Conservation (phyloP, 257 asterid species). For the Nicotiana knightiana region DNA sequence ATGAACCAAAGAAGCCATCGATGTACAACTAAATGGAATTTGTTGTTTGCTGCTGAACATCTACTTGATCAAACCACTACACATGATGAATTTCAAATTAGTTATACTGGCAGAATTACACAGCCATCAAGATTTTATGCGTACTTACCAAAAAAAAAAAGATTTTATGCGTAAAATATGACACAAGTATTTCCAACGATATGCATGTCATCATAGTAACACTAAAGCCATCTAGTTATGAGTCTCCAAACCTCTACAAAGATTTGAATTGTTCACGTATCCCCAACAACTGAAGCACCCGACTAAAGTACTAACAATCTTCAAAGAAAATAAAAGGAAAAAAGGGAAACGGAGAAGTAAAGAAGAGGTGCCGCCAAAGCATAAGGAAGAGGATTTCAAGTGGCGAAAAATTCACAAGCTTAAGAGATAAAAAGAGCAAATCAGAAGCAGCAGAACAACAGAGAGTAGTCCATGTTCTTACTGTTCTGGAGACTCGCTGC, state of each 20-base stretch:
- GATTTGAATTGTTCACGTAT: neutral
- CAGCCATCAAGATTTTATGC: neutral
- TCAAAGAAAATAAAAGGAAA: neutral
- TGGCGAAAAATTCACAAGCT: no score
- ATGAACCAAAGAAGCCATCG: neutral
- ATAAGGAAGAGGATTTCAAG: neutral
- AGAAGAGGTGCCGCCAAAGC: neutral
- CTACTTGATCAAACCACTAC: constrained; percentile 34
- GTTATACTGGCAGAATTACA: neutral
- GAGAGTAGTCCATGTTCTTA: no score
- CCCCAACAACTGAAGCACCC: neutral
- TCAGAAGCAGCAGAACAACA: no score
- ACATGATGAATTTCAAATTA: constrained; percentile 9
- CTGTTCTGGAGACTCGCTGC: no score
- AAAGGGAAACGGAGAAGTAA: neutral
- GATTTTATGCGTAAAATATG: neutral
- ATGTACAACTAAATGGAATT: constrained; percentile 1
- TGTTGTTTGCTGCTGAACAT: constrained; percentile 7
- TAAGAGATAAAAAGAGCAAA: no score
- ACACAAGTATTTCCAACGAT: neutral
- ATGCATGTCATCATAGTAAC: neutral
- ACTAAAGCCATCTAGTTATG: neutral
- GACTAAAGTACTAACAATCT: neutral
- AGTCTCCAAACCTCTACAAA: neutral
- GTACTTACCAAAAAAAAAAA: neutral